Conservation (phyloP, 2,329 filamentous ascomycete species). For the Talaromyces funiculosus region DNA sequence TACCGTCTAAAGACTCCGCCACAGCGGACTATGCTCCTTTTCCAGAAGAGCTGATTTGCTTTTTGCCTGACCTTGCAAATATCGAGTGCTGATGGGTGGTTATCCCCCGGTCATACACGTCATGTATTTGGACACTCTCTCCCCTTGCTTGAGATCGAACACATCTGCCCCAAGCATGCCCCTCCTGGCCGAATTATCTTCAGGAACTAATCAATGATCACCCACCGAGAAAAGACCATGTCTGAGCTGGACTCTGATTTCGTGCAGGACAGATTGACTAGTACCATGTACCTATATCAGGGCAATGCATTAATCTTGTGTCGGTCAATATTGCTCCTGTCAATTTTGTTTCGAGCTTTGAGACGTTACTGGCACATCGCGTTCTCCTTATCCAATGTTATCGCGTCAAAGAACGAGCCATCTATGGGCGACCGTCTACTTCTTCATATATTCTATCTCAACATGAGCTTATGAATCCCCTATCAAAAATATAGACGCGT, state of each 20-base stretch:
- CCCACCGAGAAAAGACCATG: neutral
- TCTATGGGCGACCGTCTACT: neutral
- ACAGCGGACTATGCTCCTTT: neutral
- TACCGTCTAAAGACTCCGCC: neutral
- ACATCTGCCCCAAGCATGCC: neutral
- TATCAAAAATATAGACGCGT: neutral
- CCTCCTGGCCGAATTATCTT: slow-evolving; percentile 2
- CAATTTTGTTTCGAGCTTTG: neutral
- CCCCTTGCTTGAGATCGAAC: slow-evolving; percentile 1
- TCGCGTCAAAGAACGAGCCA: neutral
- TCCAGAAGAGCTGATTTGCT: neutral
- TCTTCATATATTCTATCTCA: neutral
- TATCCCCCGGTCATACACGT: neutral
- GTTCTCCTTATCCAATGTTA: neutral
- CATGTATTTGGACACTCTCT: slow-evolving; percentile 3
- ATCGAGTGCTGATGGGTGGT: neutral
- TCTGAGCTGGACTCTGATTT: slow-evolving; percentile 5
- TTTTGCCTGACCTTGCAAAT: neutral
- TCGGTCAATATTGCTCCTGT: neutral
- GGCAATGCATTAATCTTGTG: neutral
- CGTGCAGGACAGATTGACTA: neutral
- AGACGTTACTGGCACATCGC: neutral
- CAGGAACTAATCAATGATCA: neutral
- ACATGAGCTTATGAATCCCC: neutral
- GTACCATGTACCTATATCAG: neutral